Evolutionary conservation across 2,329 filamentous ascomycete genomes (phyloP), one percentile per base, ranked within the genome.

Genomic region (Anisogramma anomala): DNA sequence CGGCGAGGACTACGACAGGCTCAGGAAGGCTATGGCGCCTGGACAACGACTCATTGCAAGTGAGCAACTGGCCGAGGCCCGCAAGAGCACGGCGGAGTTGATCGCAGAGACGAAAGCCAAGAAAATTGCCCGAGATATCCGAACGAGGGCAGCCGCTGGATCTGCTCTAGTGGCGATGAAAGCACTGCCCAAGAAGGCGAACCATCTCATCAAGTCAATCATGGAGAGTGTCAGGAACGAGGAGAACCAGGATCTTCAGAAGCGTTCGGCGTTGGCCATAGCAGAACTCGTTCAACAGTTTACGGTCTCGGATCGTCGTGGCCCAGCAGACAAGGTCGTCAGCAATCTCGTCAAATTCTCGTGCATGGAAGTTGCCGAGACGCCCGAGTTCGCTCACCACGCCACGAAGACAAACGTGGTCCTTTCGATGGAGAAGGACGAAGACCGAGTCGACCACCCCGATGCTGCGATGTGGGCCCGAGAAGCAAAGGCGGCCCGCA

Each of bases 211-310:
- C 64, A 95, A 94, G 63, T 85, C 80, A 2, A 84, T 98, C 61
- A 98, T 98, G 91, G 91, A 98, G 59, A 96, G 89, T 54, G 76
- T 98, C 55, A 98, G 96, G 63, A 80, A 79, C 27, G 93, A 98
- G 57, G 91, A 95, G 53, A 96, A 93, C 54, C 63, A 82, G 20
- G 84, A 91, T 50, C 69, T 98, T 1, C 91, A 98, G 58, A 77
- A 76, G 52, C 82, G 89, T 18, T 94, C 89, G 20, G 85, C 88
- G 2, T 77, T 75, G 11, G 88, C 87, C 3, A 83, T 98, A 39
- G 85, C 87, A 5, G 75, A 74, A 28, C 76, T 96, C 15, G 81
- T 98, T n/a, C 79, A 84, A 50, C 71, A 91, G 17, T 91, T 96
- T 53, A 87, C 86, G 3, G 74, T 78, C 31, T 77, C 78, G 41